Evolutionary conservation across 2,329 filamentous ascomycete genomes (phyloP), one percentile per base, ranked within the genome.

Genomic region (Neofusicoccum umdonicola): DNA sequence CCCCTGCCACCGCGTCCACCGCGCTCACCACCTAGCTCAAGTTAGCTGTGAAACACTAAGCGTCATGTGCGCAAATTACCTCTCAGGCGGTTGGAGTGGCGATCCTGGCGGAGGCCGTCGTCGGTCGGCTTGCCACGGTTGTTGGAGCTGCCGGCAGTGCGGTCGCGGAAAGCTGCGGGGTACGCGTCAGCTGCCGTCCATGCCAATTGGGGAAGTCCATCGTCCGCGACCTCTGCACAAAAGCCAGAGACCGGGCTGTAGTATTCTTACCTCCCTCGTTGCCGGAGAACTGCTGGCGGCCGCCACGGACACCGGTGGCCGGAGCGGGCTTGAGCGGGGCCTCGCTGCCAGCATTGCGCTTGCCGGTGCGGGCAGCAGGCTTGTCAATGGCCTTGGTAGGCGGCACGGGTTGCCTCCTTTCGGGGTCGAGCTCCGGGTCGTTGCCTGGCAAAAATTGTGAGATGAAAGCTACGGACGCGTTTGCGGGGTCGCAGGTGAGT

Each of bases 311-410:
- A 67, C 68, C 71, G 62, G 68, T 64, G 48, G 66, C 66, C 76
- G 73, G 71, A 76, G 79, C 68, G 66, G 75, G 72, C 67, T 77
- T 76, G 65, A 71, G 70, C 66, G 90, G 88, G 75, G 87, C 86
- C 78, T 92, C 88, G 78, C 88, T 87, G 77, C 90, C 89, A 77
- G 86, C 90, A 83, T 94, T 93, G 84, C 92, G 92, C 90, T 97
- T 97, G 79, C 86, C 87, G 78, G 86, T 86, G 80, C 92, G 89
- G 75, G 87, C 83, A 71, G 84, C 81, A 71, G 88, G 87, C 88
- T 95, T 96, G 80, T 97, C 92, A 78, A 95, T 87, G 79, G 91
- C 90, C 87, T 92, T 95, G 74, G 91, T 88, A 74, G 93, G 93
- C 78, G 90, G 89, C 74, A 88, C 84, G 75, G 89, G 88, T 71